A percentile compares a stretch with the other conserved stretches of the same genome.
These are phyloP conservation scores for Cunninghamia lanceolata DNA, from an alignment of 75 land plant genomes.

Conservation along the genomic window DNA sequence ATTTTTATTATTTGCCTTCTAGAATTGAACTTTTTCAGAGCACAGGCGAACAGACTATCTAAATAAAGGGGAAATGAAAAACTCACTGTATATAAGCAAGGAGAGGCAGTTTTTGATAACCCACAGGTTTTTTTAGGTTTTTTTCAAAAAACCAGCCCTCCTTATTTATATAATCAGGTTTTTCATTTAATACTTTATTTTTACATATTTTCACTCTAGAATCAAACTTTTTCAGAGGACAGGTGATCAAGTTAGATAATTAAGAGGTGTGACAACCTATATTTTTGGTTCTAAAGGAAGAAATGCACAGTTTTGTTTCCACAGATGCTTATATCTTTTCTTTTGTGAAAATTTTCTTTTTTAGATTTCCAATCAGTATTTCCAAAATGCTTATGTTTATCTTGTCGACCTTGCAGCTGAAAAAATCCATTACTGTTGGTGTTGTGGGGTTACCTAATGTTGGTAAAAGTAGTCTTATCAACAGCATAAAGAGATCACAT, in stretches of 20 bases:
- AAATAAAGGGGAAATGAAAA: too few relatives aligned
- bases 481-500: conserved; percentile 75
- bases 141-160: not conserved
- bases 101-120: too few relatives aligned
- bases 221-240: too few relatives aligned
- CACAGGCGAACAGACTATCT: too few relatives aligned
- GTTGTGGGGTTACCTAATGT: conserved; percentile 98
- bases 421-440: conserved; percentile 89
- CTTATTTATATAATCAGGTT: too few relatives aligned
- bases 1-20: too few relatives aligned
- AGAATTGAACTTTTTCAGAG: too few relatives aligned
- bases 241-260: not conserved
- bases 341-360: not conserved
- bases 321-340: not conserved
- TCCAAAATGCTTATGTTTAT: not conserved
- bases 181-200: too few relatives aligned
- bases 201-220: too few relatives aligned
- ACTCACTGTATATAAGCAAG: too few relatives aligned
- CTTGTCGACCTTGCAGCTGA: conserved; percentile 51
- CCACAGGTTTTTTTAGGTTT: not conserved
- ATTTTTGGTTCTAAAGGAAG: not conserved
- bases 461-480: conserved; percentile 97
- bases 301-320: not conserved
- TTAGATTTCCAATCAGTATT: not conserved
- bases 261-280: not conserved